Base-by-base conservation (phyloP, 352 stramenopile genomes). In the Phytophthora foliorum region DNA sequence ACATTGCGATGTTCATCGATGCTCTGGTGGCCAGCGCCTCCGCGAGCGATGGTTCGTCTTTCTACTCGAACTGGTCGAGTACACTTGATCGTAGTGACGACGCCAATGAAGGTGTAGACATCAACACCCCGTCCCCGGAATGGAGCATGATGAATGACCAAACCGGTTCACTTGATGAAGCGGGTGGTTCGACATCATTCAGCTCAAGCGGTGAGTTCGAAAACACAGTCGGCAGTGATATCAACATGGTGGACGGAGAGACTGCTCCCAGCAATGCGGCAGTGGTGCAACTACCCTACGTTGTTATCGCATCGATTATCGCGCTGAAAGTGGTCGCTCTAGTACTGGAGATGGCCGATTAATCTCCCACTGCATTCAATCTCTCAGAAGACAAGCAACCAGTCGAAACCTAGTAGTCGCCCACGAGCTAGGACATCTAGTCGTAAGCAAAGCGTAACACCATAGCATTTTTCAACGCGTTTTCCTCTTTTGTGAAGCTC, bases 1-100 rank as follows among this genome's bases (percentile, higher is more conserved):
- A 56, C 1, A 32, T 75, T 6, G 29, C 27, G 42, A 38, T 29
- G 9, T 59, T 67, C 34, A 34, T 75, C 22, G 61, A 71, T n/a
- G 54, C 34, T 49, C 36, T 71, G 14, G 34, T 31, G 19, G 25
- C 39, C 17, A 54, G 7, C 29, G 44, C 45, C 19, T 36, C 53
- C 2, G 17, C 16, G 4, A 57, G 17, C 6, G 58, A 24, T n/a
- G 49, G 34, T 14, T 34, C 53, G 52, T 25, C 36, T 44, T 55
- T 66, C 39, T 46, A 39, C 24, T 63, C 46, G 5, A 65, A 65
- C 22, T 51, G 36, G 41, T 50, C 66, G 14, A 69, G 34, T n/a
- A 31, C 38, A 14, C 3, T 50, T 36, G 36, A 27, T 9, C 45
- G 6, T 16, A 41, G 22, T 21, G 63, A 63, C 6, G 31, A 19